Conservation (phyloP, 768 basidiomycete genomes). For the Boletus coccyginus region DNA sequence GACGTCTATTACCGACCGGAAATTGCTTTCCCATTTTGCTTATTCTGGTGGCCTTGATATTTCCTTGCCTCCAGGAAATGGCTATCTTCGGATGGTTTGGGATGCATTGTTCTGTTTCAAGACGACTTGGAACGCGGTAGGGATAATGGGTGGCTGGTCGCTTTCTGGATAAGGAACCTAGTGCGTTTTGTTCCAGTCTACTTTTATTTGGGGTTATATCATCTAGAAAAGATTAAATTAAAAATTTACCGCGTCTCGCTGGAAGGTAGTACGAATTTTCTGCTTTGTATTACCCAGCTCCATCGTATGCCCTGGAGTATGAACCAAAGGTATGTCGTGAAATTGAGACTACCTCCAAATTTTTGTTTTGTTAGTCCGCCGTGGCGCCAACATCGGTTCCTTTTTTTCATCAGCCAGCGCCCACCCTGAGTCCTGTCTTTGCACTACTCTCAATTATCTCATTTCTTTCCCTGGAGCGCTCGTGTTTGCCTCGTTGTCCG, state of each 20-base stretch:
- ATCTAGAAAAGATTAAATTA: too few species aligned
- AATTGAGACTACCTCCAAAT: background rate
- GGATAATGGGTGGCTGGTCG: too few species aligned
- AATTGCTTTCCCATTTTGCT: background rate
- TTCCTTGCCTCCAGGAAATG: too few species aligned
- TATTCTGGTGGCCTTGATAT: background rate
- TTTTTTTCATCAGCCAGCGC: too few species aligned
- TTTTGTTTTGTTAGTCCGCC: background rate
- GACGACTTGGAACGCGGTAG: too few species aligned
- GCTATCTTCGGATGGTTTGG: too few species aligned
- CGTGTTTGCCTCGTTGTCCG: background rate
- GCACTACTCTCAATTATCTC: background rate
- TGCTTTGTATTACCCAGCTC: background rate
- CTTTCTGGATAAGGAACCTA: too few species aligned
- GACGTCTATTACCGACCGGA: background rate
- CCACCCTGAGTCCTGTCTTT: background rate
- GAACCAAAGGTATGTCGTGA: background rate
- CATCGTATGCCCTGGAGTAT: background rate
- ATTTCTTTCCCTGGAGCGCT: background rate
- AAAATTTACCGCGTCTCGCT: too few species aligned
- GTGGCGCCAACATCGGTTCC: too few species aligned
- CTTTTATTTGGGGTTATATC: too few species aligned
- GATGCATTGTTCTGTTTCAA: too few species aligned
- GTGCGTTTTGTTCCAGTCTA: too few species aligned
- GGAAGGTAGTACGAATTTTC: background rate